These are phyloP conservation scores for Colletotrichum graminicola DNA, from an alignment of 2,329 filamentous ascomycete species.

Conservation along the genomic window DNA sequence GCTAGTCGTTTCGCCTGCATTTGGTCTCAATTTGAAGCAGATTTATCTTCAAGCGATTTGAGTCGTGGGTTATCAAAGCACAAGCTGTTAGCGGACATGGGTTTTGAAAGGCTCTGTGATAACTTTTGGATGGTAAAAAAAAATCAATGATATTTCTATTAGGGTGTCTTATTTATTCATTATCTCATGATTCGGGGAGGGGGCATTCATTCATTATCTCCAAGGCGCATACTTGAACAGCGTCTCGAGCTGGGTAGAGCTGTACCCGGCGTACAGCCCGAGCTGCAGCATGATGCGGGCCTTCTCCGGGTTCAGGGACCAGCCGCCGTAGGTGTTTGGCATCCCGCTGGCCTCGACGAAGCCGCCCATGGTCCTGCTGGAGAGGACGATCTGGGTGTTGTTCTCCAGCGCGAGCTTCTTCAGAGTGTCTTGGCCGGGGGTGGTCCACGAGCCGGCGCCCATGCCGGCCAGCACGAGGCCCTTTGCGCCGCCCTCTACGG, in stretches of 20 bases:
- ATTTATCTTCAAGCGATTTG: not conserved
- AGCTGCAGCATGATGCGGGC: conserved; percentile 64
- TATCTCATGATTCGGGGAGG: not conserved
- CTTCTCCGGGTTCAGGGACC: conserved; percentile 66
- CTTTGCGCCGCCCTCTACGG: conserved; percentile 62
- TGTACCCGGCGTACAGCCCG: conserved; percentile 45
- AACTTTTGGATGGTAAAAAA: not conserved
- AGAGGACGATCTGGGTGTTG: conserved; percentile 63
- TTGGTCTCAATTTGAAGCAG: not conserved
- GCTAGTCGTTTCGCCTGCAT: not conserved
- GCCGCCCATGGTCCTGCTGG: conserved; percentile 64
- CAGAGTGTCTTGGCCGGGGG: conserved; percentile 54
- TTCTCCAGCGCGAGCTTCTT: conserved; percentile 59
- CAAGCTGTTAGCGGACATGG: not conserved
- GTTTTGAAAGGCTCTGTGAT: not conserved
- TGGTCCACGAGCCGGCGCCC: conserved; percentile 65
- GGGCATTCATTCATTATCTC: not conserved
- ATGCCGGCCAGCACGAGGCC: conserved; percentile 69
- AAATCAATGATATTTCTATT: conserved; percentile 5
- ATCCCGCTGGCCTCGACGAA: conserved; percentile 58
- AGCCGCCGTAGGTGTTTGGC: conserved; percentile 61
- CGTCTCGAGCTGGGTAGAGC: conserved; percentile 31
- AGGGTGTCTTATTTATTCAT: conserved; percentile 19
- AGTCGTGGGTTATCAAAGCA: not conserved
- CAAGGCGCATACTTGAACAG: conserved; percentile 39